Evolutionary conservation across 768 basidiomycete genomes (phyloP).

Genomic region (Phanerodontia chrysosporium): DNA sequence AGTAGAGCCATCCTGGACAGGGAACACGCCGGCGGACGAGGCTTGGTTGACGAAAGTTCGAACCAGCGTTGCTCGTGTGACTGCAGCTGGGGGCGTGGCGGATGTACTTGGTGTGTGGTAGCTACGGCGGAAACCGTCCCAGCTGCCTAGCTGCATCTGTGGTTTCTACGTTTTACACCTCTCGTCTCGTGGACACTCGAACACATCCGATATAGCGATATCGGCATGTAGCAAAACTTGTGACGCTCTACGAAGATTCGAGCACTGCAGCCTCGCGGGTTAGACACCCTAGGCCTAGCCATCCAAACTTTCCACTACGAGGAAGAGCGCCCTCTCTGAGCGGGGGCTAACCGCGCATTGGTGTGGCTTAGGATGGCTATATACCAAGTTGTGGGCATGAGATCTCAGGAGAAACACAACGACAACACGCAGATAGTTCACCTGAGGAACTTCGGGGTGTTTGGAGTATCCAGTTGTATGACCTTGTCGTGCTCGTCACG

Average conservation of each 20-base stretch:
- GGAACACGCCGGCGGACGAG: slow-evolving; percentile 1
- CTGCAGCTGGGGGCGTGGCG: slow-evolving; percentile 31
- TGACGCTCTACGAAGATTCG: neutral
- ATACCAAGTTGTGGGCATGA: neutral
- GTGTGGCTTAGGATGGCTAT: slow-evolving; percentile 21
- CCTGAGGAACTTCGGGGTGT: slow-evolving; percentile 29
- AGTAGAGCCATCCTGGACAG: neutral
- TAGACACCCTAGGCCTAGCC: neutral
- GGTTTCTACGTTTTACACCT: too few species aligned
- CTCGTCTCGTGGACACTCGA: too few species aligned
- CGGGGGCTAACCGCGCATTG: slow-evolving; percentile 20
- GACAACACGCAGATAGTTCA: slow-evolving; percentile 11
- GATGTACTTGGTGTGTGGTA: slow-evolving; percentile 50
- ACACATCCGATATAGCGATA: too few species aligned
- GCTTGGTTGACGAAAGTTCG: slow-evolving; percentile 34
- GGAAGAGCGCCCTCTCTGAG: slow-evolving; percentile 23
- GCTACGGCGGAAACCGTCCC: neutral
- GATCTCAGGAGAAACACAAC: neutral
- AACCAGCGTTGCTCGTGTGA: slow-evolving; percentile 31
- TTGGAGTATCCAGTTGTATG: slow-evolving; percentile 28
- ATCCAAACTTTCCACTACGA: slow-evolving; percentile 28
- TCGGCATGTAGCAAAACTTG: too few species aligned
- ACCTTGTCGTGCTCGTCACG: slow-evolving; percentile 14
- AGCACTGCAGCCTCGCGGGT: neutral
- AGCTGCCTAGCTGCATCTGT: too few species aligned